Percentiles rank a stretch among this genome's conserved stretches.
These are phyloP conservation scores for Phaffia tasmanica DNA, from an alignment of 768 basidiomycete genomes.

Conservation along the genomic window DNA sequence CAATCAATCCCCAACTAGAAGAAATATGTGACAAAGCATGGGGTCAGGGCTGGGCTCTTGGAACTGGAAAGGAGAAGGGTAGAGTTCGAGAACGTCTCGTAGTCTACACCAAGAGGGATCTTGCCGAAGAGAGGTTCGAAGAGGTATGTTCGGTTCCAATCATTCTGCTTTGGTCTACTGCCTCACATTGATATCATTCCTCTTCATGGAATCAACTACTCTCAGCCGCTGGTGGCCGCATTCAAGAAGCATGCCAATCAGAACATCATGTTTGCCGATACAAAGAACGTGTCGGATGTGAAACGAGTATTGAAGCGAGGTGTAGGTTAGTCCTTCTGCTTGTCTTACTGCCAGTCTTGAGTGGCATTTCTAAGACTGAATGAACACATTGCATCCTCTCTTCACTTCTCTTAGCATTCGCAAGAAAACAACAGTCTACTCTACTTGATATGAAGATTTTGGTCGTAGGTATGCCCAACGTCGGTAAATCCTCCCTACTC, in stretches of 20 bases:
- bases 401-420: conserved; percentile 9
- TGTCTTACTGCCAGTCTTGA: background rate
- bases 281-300: conserved; percentile 36
- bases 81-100: conserved; percentile 67
- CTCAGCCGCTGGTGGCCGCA: conserved; percentile 39
- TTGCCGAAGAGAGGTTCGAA: conserved; percentile 78
- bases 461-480: conserved; percentile 26
- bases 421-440: conserved; percentile 8
- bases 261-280: conserved; percentile 40
- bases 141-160: conserved; percentile 48
- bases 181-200: background rate
- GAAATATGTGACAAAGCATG: conserved; percentile 38
- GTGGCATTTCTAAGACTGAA: background rate
- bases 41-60: conserved; percentile 28
- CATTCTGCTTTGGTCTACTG: background rate
- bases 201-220: background rate
- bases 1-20: conserved; percentile 83
- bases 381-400: background rate
- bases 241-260: conserved; percentile 37
- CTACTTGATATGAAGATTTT: conserved; percentile 24
- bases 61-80: conserved; percentile 28
- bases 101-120: conserved; percentile 84
- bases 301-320: conserved; percentile 36
- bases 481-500: conserved; percentile 25
- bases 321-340: conserved; percentile 35